Evolutionary conservation across 2,329 filamentous ascomycete genomes (phyloP), one percentile per base, ranked within the genome.

Genomic region (Emmonsiellopsis sp.): DNA sequence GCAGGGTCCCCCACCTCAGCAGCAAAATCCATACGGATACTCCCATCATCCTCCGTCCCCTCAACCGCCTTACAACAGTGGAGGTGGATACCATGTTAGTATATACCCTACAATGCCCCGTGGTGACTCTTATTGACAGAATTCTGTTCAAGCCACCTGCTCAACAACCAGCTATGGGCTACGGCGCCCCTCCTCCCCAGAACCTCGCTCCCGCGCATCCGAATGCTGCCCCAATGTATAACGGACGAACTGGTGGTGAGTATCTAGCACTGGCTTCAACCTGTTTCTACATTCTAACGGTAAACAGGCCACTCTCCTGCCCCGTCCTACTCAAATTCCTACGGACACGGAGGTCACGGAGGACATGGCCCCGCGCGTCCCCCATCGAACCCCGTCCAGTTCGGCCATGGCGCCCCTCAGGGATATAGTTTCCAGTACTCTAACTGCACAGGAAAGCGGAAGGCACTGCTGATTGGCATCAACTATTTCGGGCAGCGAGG

Each of bases 401-500:
- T 93, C 64, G 88, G 90, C 53, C 77, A 84, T 56, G 90, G 89
- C 54, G 90, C 91, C 11, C 90, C 90, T 14, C 78, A 83, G 58
- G 79, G 79, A 62, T 95, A 95, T 70, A 82, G 78, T 44, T 97
- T 91, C 71, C 87, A 92, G 70, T 96, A 96, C 71, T 95, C 90
- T 46, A 86, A 86, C 60, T 97, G 91, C 68, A 94, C 87, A 5
- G 92, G 91, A 45, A 83, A 84, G 62, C 79, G 91, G 66, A 96
- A 96, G 74, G 92, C 91, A 4, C 75, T 96, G 33, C 72, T 97
- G 56, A 92, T 96, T 61, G 92, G 92, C 53, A 95, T 96, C 76
- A 96, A 96, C 73, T 96, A 97, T 73, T 96, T 96, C 67, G 85
- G 87, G 50, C 91, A 96, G 72, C 83, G 88, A 54, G 91, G 91